These are phyloP conservation scores for Trichoderma aggressivum DNA, from an alignment of 2,329 filamentous ascomycete species.

Conservation along the genomic window DNA sequence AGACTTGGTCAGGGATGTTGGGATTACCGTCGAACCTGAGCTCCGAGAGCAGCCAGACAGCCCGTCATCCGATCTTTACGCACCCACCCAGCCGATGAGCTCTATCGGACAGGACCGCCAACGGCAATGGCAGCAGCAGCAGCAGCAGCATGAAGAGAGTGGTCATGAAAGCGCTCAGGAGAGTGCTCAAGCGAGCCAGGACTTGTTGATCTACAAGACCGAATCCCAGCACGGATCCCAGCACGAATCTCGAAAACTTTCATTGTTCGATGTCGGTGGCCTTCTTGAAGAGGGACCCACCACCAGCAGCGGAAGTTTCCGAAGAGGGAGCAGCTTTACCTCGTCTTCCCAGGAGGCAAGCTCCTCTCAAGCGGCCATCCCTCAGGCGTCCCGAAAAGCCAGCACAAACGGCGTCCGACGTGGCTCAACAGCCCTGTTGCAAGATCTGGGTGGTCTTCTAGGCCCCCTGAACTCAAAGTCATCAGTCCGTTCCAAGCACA, in stretches of 20 bases:
- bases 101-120: conserved; percentile 38
- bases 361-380: conserved; percentile 32
- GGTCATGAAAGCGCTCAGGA: not conserved
- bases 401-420: conserved; percentile 45
- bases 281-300: conserved; percentile 54
- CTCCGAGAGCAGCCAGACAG: conserved; percentile 40
- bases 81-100: conserved; percentile 36
- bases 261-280: conserved; percentile 83
- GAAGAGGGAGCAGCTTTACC: conserved; percentile 39
- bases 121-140: conserved; percentile 37
- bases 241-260: conserved; percentile 47
- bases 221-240: conserved; percentile 20
- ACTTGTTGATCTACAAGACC: conserved; percentile 35
- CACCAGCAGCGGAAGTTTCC: conserved; percentile 32
- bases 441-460: conserved; percentile 56
- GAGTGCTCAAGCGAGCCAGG: conserved; percentile 40
- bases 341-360: conserved; percentile 41
- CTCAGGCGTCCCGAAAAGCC: conserved; percentile 45
- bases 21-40: conserved; percentile 61
- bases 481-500: conserved; percentile 29
- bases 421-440: conserved; percentile 56
- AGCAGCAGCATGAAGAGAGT: conserved; percentile 32
- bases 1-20: conserved; percentile 77
- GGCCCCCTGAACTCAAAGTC: conserved; percentile 45
- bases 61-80: conserved; percentile 29